A percentile compares a stretch with the other conserved stretches of the same genome.
Evolutionary conservation across 768 basidiomycete species (phyloP).

Genomic region (Suillus subluteus): DNA sequence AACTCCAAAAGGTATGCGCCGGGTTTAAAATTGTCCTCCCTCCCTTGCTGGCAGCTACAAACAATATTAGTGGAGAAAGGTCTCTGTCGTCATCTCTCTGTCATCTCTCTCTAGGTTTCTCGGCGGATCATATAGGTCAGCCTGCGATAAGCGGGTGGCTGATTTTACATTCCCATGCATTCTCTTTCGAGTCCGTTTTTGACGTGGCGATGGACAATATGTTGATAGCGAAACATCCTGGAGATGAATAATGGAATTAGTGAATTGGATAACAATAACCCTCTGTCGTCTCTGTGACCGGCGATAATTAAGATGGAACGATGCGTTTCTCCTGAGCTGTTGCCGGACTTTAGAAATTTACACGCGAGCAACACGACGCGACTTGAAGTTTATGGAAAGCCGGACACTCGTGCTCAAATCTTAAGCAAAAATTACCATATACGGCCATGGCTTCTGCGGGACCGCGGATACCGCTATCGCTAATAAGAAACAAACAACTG

Average conservation of each 20-base stretch:
- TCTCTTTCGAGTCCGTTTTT: not conserved
- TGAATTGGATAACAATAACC: not conserved
- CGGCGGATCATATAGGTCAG: not conserved
- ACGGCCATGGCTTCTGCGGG: too few species aligned
- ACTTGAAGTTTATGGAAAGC: too few species aligned
- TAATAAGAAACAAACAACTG: too few species aligned
- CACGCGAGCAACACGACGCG: not conserved
- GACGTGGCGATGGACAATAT: not conserved
- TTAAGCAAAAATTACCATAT: too few species aligned
- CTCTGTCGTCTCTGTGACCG: not conserved
- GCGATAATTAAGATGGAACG: not conserved
- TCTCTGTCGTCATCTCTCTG: not conserved
- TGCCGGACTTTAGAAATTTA: not conserved
- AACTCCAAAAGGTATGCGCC: not conserved
- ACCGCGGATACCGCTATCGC: too few species aligned
- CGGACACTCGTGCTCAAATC: too few species aligned
- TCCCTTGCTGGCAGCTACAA: not conserved
- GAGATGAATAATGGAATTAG: not conserved
- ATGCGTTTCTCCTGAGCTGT: not conserved
- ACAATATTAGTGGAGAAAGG: not conserved
- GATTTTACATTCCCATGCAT: not conserved
- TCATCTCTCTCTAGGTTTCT: not conserved
- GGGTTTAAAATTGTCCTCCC: not conserved
- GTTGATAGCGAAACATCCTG: not conserved
- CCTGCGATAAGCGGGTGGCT: not conserved